Evolutionary conservation across 73 alveolate species (phyloP).

Genomic region (Durusdinium trenchii): DNA sequence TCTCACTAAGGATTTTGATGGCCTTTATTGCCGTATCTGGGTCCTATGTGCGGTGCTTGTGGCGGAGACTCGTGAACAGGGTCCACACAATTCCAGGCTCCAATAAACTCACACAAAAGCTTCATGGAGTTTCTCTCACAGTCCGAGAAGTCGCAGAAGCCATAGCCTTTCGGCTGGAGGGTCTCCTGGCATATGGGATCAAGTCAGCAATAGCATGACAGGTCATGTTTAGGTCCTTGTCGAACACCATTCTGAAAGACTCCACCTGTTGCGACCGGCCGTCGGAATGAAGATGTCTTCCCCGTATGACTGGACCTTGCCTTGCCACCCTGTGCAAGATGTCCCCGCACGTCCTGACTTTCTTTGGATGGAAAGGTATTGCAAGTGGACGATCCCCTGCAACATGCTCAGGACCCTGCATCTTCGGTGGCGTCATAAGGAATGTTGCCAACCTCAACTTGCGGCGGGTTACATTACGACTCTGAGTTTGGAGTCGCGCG

Average conservation of each 20-base stretch:
- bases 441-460: slow-evolving; percentile 72
- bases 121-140: no score
- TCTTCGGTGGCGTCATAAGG: slow-evolving; percentile 90
- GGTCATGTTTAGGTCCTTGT: background rate
- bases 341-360: slow-evolving; percentile 89
- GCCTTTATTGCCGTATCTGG: slow-evolving; percentile 66
- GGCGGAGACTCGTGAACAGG: background rate
- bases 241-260: slow-evolving; percentile 86
- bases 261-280: slow-evolving; percentile 19
- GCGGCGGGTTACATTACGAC: no score
- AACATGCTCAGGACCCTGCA: background rate
- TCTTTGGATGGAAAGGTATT: background rate
- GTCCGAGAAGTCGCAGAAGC: slow-evolving; percentile 95
- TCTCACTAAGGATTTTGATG: slow-evolving; percentile 74
- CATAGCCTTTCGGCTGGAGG: slow-evolving; percentile 86
- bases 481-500: background rate
- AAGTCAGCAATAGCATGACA: background rate
- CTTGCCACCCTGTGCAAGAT: slow-evolving; percentile 79
- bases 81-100: background rate
- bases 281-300: background rate
- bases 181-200: slow-evolving; percentile 24
- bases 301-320: background rate
- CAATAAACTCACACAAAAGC: no score
- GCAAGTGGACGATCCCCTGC: background rate
- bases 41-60: slow-evolving; percentile 4